A percentile compares a stretch with the other conserved stretches of the same genome.
These are phyloP conservation scores for Fusarium decemcellulare DNA, from an alignment of 2,329 filamentous ascomycete genomes.

Conservation along the genomic window DNA sequence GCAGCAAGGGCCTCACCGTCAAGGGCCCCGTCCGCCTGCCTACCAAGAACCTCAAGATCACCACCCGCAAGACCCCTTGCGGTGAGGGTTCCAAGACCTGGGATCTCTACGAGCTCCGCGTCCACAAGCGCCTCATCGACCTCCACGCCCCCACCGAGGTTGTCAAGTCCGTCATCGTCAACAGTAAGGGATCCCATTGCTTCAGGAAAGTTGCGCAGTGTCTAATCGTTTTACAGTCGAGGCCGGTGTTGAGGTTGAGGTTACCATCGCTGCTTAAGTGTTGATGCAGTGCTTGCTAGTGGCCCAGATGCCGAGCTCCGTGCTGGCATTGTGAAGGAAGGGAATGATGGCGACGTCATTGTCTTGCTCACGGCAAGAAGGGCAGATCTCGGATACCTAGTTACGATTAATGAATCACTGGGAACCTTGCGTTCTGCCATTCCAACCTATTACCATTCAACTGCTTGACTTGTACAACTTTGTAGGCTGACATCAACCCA, in stretches of 20 bases:
- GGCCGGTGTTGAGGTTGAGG: slow-evolving; percentile 93
- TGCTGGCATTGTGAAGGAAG: slow-evolving; percentile 42
- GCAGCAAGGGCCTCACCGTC: slow-evolving; percentile 97
- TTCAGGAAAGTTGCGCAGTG: not conserved
- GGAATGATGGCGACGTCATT: slow-evolving; percentile 37
- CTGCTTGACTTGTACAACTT: not conserved
- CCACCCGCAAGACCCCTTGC: slow-evolving; percentile 98
- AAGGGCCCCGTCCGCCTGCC: slow-evolving; percentile 98
- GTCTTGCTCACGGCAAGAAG: slow-evolving; percentile 32
- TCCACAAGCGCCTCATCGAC: slow-evolving; percentile 98
- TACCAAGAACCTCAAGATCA: slow-evolving; percentile 97
- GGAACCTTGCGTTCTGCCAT: slow-evolving; percentile 37
- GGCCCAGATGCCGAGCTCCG: slow-evolving; percentile 10
- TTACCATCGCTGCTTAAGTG: slow-evolving; percentile 82
- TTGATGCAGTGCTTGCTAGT: slow-evolving; percentile 21
- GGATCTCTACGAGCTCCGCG: slow-evolving; percentile 99
- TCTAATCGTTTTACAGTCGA: slow-evolving; percentile 65
- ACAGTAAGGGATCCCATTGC: slow-evolving; percentile 62
- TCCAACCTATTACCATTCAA: slow-evolving; percentile 1
- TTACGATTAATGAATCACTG: slow-evolving; percentile 42
- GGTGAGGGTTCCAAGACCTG: slow-evolving; percentile 99
- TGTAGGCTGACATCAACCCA: too few relatives aligned
- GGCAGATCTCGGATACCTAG: slow-evolving; percentile 40
- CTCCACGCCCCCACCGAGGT: slow-evolving; percentile 98
- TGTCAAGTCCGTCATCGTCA: slow-evolving; percentile 97